Percentiles rank a stretch among this genome's conserved stretches.
These are phyloP conservation scores for Cordyceps pruinosa DNA, from an alignment of 2,329 filamentous ascomycete species.

Conservation along the genomic window DNA sequence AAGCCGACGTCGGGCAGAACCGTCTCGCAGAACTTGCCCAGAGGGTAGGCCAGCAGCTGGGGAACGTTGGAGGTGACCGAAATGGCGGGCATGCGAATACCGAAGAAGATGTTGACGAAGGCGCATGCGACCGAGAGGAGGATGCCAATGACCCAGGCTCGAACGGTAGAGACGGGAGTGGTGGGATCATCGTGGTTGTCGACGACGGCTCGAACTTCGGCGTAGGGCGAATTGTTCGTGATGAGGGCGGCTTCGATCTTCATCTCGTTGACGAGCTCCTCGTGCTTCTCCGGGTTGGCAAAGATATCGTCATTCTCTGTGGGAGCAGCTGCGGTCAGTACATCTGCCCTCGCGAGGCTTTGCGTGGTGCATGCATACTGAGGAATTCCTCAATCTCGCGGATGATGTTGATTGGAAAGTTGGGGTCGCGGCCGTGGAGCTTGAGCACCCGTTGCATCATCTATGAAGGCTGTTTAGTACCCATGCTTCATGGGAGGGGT, in stretches of 20 bases:
- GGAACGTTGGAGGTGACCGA: constrained; percentile 33
- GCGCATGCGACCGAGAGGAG: constrained; percentile 26
- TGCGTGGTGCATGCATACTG: constrained; percentile 17
- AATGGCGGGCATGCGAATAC: constrained; percentile 35
- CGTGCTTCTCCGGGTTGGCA: constrained; percentile 21
- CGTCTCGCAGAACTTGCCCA: constrained; percentile 28
- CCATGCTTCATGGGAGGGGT: neutral
- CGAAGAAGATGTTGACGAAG: constrained; percentile 32
- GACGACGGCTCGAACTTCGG: constrained; percentile 40
- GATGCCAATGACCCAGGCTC: constrained; percentile 33
- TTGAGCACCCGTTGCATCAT: constrained; percentile 28
- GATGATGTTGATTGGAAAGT: constrained; percentile 30
- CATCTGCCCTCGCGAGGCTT: neutral
- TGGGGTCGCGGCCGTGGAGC: constrained; percentile 31
- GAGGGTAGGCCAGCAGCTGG: constrained; percentile 32
- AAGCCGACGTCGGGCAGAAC: constrained; percentile 29
- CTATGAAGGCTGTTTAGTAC: constrained; percentile 14
- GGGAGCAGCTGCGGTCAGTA: neutral
- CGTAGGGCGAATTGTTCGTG: constrained; percentile 30
- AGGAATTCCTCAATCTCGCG: constrained; percentile 31
- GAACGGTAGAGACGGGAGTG: constrained; percentile 35
- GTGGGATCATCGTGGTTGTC: constrained; percentile 34
- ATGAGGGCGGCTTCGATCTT: constrained; percentile 27
- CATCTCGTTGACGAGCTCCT: constrained; percentile 24
- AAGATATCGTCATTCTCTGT: constrained; percentile 15